phyloP scores from a whole-genome alignment of 352 stramenopile genomes.

The Thraustotheca clavata region DNA sequence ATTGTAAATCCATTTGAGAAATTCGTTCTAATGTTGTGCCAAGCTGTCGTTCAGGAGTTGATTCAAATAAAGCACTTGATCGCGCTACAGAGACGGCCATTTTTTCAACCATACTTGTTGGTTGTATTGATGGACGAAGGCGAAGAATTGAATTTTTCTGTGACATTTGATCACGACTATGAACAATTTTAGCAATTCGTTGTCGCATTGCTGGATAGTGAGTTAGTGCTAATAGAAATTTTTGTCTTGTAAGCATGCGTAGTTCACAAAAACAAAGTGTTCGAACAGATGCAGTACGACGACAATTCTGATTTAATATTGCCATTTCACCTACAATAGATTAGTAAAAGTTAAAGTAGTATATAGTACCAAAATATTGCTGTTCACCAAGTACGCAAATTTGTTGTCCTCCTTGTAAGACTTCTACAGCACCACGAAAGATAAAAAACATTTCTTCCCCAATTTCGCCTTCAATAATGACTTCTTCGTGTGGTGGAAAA shows the following conservation, averaged over 20 bases:
- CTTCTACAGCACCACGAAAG: constrained; percentile 67
- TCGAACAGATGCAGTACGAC: constrained; percentile 57
- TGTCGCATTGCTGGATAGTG: constrained; percentile 72
- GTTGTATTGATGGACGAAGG: neutral
- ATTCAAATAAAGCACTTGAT: constrained; percentile 1
- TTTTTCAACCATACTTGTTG: constrained; percentile 38
- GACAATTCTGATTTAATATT: constrained; percentile 66
- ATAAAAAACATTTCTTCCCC: constrained; percentile 84
- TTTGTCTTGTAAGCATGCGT: constrained; percentile 68
- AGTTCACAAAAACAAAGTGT: constrained; percentile 75
- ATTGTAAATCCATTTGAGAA: constrained; percentile 15
- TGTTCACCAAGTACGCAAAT: constrained; percentile 64
- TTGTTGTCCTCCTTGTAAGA: constrained; percentile 48
- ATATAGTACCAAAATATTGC: constrained; percentile 56
- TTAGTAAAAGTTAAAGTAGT: neutral
- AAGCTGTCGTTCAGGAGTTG: neutral
- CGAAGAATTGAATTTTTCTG: neutral
- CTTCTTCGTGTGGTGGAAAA: constrained; percentile 65
- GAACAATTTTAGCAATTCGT: constrained; percentile 66
- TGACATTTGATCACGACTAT: constrained; percentile 28
- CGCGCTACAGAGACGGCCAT: constrained; percentile 34
- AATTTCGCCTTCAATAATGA: constrained; percentile 73
- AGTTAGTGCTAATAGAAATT: constrained; percentile 63
- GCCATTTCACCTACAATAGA: constrained; percentile 42
- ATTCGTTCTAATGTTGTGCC: constrained; percentile 16